Evolutionary conservation across 805 yeast species (phyloP).

Genomic region (Scheffersomyces spartinae): DNA sequence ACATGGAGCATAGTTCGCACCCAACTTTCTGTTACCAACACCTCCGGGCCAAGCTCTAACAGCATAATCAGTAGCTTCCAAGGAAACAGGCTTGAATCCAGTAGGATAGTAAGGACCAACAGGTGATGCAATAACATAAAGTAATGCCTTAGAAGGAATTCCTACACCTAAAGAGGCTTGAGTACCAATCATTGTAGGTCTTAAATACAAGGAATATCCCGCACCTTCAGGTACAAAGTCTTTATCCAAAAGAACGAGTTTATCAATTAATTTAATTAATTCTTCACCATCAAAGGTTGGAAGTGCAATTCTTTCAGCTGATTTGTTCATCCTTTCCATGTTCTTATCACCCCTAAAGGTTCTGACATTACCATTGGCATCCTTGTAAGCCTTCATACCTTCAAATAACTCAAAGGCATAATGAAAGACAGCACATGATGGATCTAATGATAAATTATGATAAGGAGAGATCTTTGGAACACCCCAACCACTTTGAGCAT

Average conservation of each 20-base stretch:
- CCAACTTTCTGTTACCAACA: constrained; percentile 89
- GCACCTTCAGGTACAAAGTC: constrained; percentile 71
- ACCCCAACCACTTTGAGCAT: constrained; percentile 67
- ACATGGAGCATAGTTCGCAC: constrained; percentile 97
- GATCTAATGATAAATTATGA: constrained; percentile 66
- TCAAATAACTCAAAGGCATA: constrained; percentile 92
- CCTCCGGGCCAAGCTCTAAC: constrained; percentile 99
- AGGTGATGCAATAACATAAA: constrained; percentile 85
- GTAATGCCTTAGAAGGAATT: constrained; percentile 67
- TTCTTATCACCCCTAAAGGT: constrained; percentile 88
- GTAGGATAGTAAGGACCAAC: constrained; percentile 97
- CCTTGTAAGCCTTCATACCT: constrained; percentile 87
- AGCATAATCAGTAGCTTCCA: constrained; percentile 93
- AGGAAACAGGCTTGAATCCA: constrained; percentile 88
- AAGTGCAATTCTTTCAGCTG: constrained; percentile 81
- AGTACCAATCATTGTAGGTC: constrained; percentile 96
- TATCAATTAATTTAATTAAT: constrained; percentile 62
- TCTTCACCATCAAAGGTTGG: constrained; percentile 79
- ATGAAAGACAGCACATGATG: constrained; percentile 85
- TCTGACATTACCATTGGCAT: constrained; percentile 50
- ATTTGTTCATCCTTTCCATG: constrained; percentile 81
- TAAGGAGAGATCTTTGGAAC: constrained; percentile 84
- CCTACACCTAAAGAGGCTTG: constrained; percentile 80
- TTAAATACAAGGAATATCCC: constrained; percentile 85
- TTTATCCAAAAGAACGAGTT: constrained; percentile 64